Percentiles rank a stretch among this genome's conserved stretches.
Conservation (phyloP, 2,329 filamentous ascomycete species). For the Penicillium sp. region DNA sequence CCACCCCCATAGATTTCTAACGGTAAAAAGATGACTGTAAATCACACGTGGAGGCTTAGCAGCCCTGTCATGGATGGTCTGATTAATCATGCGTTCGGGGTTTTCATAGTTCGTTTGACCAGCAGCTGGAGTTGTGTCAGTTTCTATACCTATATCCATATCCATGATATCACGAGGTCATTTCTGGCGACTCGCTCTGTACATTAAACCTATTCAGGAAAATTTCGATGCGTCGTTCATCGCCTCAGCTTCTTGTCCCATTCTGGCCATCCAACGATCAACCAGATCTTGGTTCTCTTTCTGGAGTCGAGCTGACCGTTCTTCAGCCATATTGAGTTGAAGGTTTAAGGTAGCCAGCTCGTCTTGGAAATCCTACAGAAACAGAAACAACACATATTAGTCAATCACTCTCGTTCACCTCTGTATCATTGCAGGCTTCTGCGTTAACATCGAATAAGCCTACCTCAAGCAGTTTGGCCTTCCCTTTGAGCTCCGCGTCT, state of each 20-base stretch:
- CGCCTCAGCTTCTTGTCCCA: constrained; percentile 78
- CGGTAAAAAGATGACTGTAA: not conserved
- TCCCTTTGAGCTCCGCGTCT: constrained; percentile 79
- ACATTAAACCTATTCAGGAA: constrained; percentile 30
- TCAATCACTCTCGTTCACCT: not conserved
- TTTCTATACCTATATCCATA: too few species aligned
- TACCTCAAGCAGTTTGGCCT: constrained; percentile 76
- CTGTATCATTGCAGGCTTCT: not conserved
- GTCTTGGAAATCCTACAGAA: constrained; percentile 71
- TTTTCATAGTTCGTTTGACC: not conserved
- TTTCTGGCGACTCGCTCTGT: not conserved
- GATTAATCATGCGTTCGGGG: not conserved
- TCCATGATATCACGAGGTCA: not conserved
- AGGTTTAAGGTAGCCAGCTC: constrained; percentile 85
- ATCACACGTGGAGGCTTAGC: too few species aligned
- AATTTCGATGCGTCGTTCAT: constrained; percentile 65
- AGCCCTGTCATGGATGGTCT: too few species aligned
- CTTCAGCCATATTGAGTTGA: constrained; percentile 80
- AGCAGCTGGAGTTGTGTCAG: not conserved
- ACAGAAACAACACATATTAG: constrained; percentile 9
- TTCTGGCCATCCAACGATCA: constrained; percentile 84
- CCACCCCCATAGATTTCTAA: not conserved
- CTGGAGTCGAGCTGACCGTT: constrained; percentile 67
- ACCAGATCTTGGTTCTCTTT: constrained; percentile 85
- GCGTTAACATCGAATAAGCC: constrained; percentile 15